Base-by-base conservation (phyloP, 768 basidiomycete genomes). In the Daedaleopsis nitida region DNA sequence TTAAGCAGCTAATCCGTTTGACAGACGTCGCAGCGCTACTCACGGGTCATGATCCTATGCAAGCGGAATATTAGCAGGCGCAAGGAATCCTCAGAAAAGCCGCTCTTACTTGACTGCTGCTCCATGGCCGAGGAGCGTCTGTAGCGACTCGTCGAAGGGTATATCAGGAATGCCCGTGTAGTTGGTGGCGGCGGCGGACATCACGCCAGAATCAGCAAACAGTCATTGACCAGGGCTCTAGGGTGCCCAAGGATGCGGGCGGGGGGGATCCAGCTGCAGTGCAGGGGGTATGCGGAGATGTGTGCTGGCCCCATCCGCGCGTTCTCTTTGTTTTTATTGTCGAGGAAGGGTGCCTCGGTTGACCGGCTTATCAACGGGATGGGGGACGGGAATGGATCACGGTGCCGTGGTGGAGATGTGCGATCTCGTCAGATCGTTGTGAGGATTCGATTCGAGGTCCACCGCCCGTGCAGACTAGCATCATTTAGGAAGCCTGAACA, bases 101-200 rank as follows among this genome's bases (percentile, higher is more conserved):
- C 23, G 43, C 3, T 69, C 70, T 65, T 59, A 72, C 70, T 65
- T 64, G n/a, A 70, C 70, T 45, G 67, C 66, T 5, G 57, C 55
- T 51, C 47, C 66, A 65, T 72, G 64, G 50, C 27, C 39, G 23
- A 65, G 55, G 50, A 65, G 66, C 47, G 64, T 68, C 57, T 62
- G 63, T 32, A 65, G 51, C 14, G 67, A 51, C 57, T 62, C 65
- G 37, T 58, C 42, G 43, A 58, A 57, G 34, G 66, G 64, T n/a
- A 66, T 47, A 45, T 62, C 61, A 56, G 62, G 7, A 32, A 32
- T 32, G 27, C 27, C 7, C 27, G 27, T 3, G 27, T 32, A 7
- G 27, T 7, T 44, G 42, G 53, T 48, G 17, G 65, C 47, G 49
- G 53, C 47, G 23, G 63, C 38, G 51, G 63, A 62, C 68, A 69